Evolutionary conservation across 2,329 filamentous ascomycete genomes (phyloP).

Genomic region (Diaporthe destruens): DNA sequence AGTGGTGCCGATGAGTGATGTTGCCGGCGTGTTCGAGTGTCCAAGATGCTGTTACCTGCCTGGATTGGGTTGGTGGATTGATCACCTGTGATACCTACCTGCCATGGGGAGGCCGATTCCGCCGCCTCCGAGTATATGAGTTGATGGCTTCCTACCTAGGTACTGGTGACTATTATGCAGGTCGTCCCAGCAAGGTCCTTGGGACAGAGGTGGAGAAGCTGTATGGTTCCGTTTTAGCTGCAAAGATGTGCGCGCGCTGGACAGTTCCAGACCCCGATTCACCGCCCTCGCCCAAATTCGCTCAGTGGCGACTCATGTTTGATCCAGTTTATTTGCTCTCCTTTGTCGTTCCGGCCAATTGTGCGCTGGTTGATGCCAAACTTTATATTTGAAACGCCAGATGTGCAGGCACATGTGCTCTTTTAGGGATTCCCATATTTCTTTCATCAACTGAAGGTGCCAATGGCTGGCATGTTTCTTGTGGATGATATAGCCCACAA

Average conservation of each 20-base stretch:
- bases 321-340: slow-evolving; percentile 8
- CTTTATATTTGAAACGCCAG: slow-evolving; percentile 9
- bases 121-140: neutral
- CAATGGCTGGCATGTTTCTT: neutral
- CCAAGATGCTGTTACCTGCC: neutral
- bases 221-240: neutral
- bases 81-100: neutral
- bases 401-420: neutral
- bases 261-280: slow-evolving; percentile 8
- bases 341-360: slow-evolving; percentile 8
- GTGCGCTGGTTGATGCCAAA: slow-evolving; percentile 8
- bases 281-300: slow-evolving; percentile 18
- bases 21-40: neutral
- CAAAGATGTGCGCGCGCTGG: neutral
- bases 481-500: neutral
- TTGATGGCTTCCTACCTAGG: too few relatives aligned
- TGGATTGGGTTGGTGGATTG: neutral
- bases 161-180: too few relatives aligned
- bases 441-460: neutral
- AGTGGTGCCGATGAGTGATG: slow-evolving; percentile 25
- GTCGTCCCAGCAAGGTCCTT: neutral
- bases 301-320: slow-evolving; percentile 30
- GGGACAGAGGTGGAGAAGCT: neutral
- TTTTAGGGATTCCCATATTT: neutral
- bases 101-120: neutral